phyloP scores from a whole-genome alignment of 495 filamentous ascomycete species.

The Aspergillus affinis region DNA sequence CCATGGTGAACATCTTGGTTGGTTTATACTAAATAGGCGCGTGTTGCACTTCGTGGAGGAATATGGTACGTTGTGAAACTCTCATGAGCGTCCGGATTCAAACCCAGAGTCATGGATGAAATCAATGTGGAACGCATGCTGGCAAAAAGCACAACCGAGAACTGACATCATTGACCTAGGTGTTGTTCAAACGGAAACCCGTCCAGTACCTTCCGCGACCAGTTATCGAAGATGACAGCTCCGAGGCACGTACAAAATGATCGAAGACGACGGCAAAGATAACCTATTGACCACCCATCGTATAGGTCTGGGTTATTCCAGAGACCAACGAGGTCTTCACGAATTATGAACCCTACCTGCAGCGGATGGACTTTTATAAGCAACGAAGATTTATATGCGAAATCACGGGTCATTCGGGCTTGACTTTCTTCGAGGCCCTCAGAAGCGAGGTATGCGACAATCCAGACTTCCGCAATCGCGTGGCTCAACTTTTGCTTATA shows the following conservation, averaged over 20 bases:
- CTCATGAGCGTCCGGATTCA: background rate
- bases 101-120: background rate
- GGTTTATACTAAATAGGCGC: slow-evolving; percentile 34
- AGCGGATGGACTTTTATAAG: slow-evolving; percentile 88
- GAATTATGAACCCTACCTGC: slow-evolving; percentile 84
- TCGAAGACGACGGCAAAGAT: slow-evolving; percentile 1
- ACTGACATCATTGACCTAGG: slow-evolving; percentile 48
- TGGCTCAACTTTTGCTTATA: background rate
- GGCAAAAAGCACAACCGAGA: background rate
- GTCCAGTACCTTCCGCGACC: slow-evolving; percentile 78
- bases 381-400: slow-evolving; percentile 93
- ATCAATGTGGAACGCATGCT: background rate
- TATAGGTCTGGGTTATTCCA: slow-evolving; percentile 85
- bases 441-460: slow-evolving; percentile 78
- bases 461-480: background rate
- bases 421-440: slow-evolving; percentile 92
- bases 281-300: slow-evolving; percentile 9
- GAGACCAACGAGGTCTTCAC: slow-evolving; percentile 89
- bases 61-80: slow-evolving; percentile 34
- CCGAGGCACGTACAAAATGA: slow-evolving; percentile 58
- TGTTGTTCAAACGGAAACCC: slow-evolving; percentile 93
- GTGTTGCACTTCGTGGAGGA: slow-evolving; percentile 27
- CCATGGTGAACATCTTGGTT: background rate
- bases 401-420: slow-evolving; percentile 87
- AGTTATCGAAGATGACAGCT: slow-evolving; percentile 72